Evolutionary conservation across 768 basidiomycete genomes (phyloP), one percentile per base, ranked within the genome.

Genomic region (Suillus spraguei): DNA sequence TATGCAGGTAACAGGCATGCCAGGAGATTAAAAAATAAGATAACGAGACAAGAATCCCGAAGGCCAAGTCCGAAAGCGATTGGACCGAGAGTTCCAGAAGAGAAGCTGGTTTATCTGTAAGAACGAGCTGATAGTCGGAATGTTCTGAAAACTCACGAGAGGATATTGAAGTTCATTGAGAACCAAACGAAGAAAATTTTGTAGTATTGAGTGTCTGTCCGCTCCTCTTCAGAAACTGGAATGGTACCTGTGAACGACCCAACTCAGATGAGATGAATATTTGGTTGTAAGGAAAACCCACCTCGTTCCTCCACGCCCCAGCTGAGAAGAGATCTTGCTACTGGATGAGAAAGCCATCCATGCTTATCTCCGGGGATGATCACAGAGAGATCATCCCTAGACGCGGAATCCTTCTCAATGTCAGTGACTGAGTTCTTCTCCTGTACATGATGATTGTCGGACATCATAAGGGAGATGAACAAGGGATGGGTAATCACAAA

Each of bases 101-200:
- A 89, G 69, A 91, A 89, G 0, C 87, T 88, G 63, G 11, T 44
- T n/a, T 42, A 64, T 16, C 54, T 59, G 58, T 2, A 24, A 35
- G 36, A 20, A 55, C 3, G 10, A 36, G 8, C 3, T 7, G 11
- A 24, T 14, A 33, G n/a, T 53, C 10, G 20, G 44, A 14, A 24
- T 5, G 22, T 24, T 7, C 52, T 36, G 11, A 53, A 22, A n/a
- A 71, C 80, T 33, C 35, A 88, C 75, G 80, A 81, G 20, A 88
- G 76, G 33, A 90, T 82, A 67, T 89, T 89, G 72, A 88, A 82
- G 69, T 88, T 89, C 60, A 84, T 81, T 9, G 89, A 85, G 68
- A 90, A 87, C 89, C 89, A 90, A 5, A 90, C 79, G 68, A 87
- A 87, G 77, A 90, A 90, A 67, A 89, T 74, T 64, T 90, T 87